Base-by-base conservation (phyloP, 169 alveolate genomes). In the Plasmodium inui region DNA sequence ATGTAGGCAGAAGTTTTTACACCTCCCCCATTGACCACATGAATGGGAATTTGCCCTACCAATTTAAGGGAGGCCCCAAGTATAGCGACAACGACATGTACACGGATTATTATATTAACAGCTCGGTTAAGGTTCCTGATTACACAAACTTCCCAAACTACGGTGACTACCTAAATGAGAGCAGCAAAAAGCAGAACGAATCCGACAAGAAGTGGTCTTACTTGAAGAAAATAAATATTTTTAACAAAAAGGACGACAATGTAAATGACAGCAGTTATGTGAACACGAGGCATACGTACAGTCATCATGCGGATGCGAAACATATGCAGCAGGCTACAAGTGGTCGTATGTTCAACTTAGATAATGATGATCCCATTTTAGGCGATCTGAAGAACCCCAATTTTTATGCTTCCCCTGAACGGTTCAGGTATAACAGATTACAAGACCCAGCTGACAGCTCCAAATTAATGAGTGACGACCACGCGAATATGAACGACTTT, bases 151-250 rank as follows among this genome's bases (percentile, higher is more conserved):
- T 26, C 55, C 41, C 74, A 19, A 81, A 81, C 37, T 81, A 81
- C 61, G 67, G 74, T 28, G 44, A 81, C 34, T 81, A 81, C 37
- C 61, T 81, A 81, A 81, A 81, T 46, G 83, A 34, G 34, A 70
- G 67, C 26, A 78, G 32, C 81, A 88, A 78, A 46, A 88, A 88
- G 71, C 70, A 53, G 70, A 79, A 22, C 26, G 94, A 76, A 70
- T 53, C 81, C 9, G 88, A 79, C n/a, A 88, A 79, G 32, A 88
- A 78, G 19, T 88, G 94, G 94, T 53, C 86, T 34, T 88, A 88
- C 72, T 72, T 88, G 46, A 88, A 78, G 53, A 88, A 88, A 57
- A 55, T 88, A 79, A 88, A 88, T 22, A 57, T 88, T 55, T 78
- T 79, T 79, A 79, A 41, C 44, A 41, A 50, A 88, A 88, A 76